Base-by-base conservation (phyloP, 2,329 filamentous ascomycete species). In the Diaporthe vexans region DNA sequence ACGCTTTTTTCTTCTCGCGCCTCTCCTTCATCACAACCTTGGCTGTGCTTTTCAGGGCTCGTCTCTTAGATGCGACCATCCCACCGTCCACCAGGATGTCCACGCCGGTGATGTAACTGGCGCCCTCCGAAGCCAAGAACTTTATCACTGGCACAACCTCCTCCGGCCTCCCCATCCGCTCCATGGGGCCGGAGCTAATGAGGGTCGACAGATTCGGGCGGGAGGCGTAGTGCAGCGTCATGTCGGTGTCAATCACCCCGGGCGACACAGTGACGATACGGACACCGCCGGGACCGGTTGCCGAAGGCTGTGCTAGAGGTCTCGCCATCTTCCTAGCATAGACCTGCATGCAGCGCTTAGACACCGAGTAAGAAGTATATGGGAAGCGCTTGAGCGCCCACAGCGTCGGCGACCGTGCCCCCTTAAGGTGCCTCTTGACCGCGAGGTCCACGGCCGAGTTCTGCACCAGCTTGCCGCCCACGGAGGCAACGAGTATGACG, bases 231-330 rank as follows among this genome's bases (percentile, higher is more conserved):
- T 51, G 56, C 11, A 65, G 33, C 19, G 71, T 67, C 71, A 65
- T 61, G 35, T 67, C 58, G 3, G 71, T 54, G 3, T 67, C 71
- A n/a, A 72, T 63, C 1, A 72, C 48, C 2, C 71, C 71, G 3
- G 71, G 71, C 19, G 71, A 72, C 21, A 72, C 71, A 33, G 58
- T 72, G 6, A 72, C 71, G 19, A 72, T 72, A 17, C 71, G 71
- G 6, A 72, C 17, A 8, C 71, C 71, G 8, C 59, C 51, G 0
- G 71, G 58, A 1, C 63, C 63, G 1, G 46, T 52, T n/a, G 63
- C 63, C 11, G 71, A 65, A 3, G 52, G 71, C 71, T 72, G 58
- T 1, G 71, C 71, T 1, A 67, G 63, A 2, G 46, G 63, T 17
- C 63, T 15, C 35, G 58, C 58, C 71, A 65, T 67, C 24, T 72